These are phyloP conservation scores for Ophiostoma himal-ulmi DNA, from an alignment of 2,329 filamentous ascomycete species.

Conservation along the genomic window DNA sequence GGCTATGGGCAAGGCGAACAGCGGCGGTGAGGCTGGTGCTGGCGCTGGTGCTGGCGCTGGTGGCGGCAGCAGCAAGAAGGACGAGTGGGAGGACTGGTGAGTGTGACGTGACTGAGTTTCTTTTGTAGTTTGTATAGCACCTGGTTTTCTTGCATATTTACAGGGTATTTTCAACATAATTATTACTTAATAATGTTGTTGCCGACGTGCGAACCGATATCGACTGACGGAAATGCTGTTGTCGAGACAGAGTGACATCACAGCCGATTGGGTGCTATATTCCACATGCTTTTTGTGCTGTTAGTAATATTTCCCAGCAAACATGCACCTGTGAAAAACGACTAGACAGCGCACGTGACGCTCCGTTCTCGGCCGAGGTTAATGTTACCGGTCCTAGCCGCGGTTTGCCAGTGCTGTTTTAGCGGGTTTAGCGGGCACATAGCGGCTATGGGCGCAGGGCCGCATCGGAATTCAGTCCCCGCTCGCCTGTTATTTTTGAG, in stretches of 20 bases:
- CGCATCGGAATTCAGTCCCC: slow-evolving; percentile 15
- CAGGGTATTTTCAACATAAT: background rate
- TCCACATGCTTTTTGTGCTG: slow-evolving; percentile 3
- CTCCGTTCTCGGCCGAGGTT: slow-evolving; percentile 26
- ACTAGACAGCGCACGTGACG: slow-evolving; percentile 21
- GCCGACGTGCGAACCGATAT: background rate
- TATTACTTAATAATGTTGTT: background rate
- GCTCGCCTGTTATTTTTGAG: slow-evolving; percentile 1
- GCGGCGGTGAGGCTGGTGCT: slow-evolving; percentile 26
- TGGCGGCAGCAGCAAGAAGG: slow-evolving; percentile 39
- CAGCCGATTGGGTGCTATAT: slow-evolving; percentile 2
- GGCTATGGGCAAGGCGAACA: slow-evolving; percentile 52
- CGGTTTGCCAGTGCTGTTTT: slow-evolving; percentile 15
- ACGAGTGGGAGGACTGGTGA: slow-evolving; percentile 61
- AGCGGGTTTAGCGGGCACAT: slow-evolving; percentile 2
- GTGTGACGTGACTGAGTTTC: background rate
- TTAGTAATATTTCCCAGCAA: background rate
- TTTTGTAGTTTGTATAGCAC: background rate
- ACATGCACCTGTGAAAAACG: background rate
- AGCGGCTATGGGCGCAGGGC: background rate
- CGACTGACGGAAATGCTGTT: too few species aligned
- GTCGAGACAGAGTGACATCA: background rate
- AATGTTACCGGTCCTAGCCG: slow-evolving; percentile 26
- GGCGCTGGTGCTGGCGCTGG: slow-evolving; percentile 14
- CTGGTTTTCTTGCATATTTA: background rate